phyloP scores from a whole-genome alignment of 441 rosid genomes.

The Erysimum pusillum region DNA sequence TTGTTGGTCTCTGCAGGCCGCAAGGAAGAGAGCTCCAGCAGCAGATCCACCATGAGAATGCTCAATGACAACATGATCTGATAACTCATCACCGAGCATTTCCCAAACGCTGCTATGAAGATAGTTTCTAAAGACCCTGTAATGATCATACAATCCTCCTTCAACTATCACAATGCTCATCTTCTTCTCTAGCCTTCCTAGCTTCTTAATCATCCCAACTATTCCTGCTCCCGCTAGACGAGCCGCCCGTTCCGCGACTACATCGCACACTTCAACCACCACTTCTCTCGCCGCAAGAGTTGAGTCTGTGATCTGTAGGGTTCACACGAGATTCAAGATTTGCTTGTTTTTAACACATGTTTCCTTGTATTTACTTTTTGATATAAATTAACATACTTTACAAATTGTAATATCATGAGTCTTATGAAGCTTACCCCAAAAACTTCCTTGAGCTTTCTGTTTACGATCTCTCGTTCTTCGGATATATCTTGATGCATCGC shows the following conservation, averaged over 20 bases:
- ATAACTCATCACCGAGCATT: slow-evolving; percentile 69
- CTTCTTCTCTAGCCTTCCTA: slow-evolving; percentile 59
- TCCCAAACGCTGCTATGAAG: slow-evolving; percentile 72
- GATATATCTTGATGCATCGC: slow-evolving; percentile 86
- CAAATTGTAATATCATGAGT: neutral
- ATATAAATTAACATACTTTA: too few relatives aligned
- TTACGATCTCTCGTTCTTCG: slow-evolving; percentile 59
- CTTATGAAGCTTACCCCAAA: slow-evolving; percentile 55
- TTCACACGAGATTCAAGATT: slow-evolving; percentile 16
- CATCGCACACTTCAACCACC: slow-evolving; percentile 70
- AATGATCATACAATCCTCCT: slow-evolving; percentile 75
- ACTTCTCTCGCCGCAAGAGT: slow-evolving; percentile 57
- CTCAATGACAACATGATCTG: slow-evolving; percentile 59
- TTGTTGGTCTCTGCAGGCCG: slow-evolving; percentile 46
- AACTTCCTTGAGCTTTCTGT: slow-evolving; percentile 60
- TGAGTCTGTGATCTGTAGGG: slow-evolving; percentile 54
- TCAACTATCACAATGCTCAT: slow-evolving; percentile 63
- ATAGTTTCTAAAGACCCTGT: slow-evolving; percentile 65
- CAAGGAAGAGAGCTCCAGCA: slow-evolving; percentile 64
- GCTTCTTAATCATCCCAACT: slow-evolving; percentile 72
- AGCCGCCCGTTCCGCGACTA: slow-evolving; percentile 74
- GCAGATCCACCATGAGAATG: slow-evolving; percentile 68
- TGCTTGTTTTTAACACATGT: neutral
- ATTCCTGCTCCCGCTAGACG: slow-evolving; percentile 72
- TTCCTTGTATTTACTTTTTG: too few relatives aligned